Base-by-base conservation (phyloP, 305 asterid genomes). In the Salvia sclarea region DNA sequence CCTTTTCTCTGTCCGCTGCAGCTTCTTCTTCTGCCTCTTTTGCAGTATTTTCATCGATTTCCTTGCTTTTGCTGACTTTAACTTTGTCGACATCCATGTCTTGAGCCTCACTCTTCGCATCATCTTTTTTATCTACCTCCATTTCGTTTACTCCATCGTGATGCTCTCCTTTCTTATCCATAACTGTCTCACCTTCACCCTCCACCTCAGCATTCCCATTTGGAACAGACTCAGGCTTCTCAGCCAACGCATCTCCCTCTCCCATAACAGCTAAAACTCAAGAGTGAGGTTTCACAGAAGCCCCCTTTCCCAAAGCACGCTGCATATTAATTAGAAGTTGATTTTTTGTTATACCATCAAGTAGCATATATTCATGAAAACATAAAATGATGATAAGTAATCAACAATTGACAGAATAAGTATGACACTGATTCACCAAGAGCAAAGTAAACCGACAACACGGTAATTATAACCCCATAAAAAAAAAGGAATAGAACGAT, bases 231-330 rank as follows among this genome's bases (percentile, higher is more conserved):
- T 72, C 87, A 1, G 74, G 70, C 63, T 64, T 77, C 65, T 80
- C 88, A 16, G 84, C 43, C 53, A 68, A 83, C 4, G 50, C 64
- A 61, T 81, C 89, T 60, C 77, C 87, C 78, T 80, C 95, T 59
- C 87, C 92, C 96, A 91, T 91, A 25, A 70, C 73, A 65, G 64
- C 79, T 56, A 50, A 69, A 54, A 55, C 40, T 38, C 40, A 71
- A 14, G 57, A 3, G 47, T 13, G 1, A 58, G 12, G 40, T 28
- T 30, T 64, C 22, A 61, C 7, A 16, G 20, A 37, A 37, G 8
- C 57, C 61, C 48, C 18, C 43, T 40, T 60, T 44, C 20, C 40
- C 62, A 17, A 68, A 41, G 47, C 20, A 64, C 47, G 52, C 69
- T 18, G 40, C 61, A 40, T 16, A 14, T 43, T 13, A 58, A 64